Evolutionary conservation across 768 basidiomycete genomes (phyloP), one percentile per base, ranked within the genome.

Genomic region (Gymnopilus dilepis): DNA sequence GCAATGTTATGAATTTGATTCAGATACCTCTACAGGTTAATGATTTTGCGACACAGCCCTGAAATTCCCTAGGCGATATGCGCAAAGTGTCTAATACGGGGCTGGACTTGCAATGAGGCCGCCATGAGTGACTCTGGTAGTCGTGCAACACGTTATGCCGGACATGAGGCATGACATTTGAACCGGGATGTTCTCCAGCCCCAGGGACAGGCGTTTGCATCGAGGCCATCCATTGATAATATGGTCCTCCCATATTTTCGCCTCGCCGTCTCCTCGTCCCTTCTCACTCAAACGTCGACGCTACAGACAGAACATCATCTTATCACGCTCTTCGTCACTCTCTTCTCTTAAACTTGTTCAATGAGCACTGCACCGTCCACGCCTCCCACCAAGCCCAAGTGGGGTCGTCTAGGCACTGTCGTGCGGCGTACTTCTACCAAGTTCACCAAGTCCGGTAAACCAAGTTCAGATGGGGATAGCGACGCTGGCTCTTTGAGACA

Each of bases 391-490:
- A 82, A 77, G 69, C 77, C 82, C 41, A 78, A 83, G 69, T 87
- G 89, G 73, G 74, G 79, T 19, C 86, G 88, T 47, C 82, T 90
- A 76, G 85, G 85, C 50, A 80, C 78, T 48, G 83, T 78, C 54
- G 78, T 89, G 70, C 82, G 87, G 7, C 85, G 88, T 53, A 82
- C 87, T 4, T 89, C 89, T n/a, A 82, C 84, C 6, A 76, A 82
- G 6, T 78, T 88, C 61, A 72, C 74, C 41, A 75, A 85, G 38
- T 72, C 74, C 62, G 72, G 83, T 52, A 48, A 62, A 37, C 71
- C 71, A 11, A 70, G 69, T 9, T 66, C 64, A 37, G 62, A 67
- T 50, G 67, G 72, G 52, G 68, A 70, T 41, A 68, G 69, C 45
- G 77, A 73, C 58, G 70, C 67, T 9, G 51, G 61, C 40, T 72